Evolutionary conservation across 257 asterid genomes (phyloP).

Genomic region (Solanum ossicruentum): DNA sequence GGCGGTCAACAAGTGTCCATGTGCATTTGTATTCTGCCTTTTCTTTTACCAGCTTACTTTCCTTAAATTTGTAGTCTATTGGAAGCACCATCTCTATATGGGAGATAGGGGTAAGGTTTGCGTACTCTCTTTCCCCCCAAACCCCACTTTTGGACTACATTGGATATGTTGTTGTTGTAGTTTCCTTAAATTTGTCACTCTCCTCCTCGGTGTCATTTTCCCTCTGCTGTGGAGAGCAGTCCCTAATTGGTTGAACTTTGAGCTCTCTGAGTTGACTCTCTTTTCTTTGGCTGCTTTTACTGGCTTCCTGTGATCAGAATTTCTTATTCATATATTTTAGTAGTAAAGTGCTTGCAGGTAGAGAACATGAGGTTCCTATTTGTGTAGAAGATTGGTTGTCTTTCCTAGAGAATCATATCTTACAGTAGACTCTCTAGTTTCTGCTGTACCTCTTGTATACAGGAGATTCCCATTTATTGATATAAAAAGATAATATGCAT

Average conservation of each 20-base stretch:
- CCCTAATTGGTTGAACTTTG: background rate
- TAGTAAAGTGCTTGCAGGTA: constrained; percentile 17
- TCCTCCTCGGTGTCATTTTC: background rate
- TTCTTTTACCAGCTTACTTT: background rate
- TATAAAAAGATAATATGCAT: background rate
- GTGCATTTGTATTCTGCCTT: background rate
- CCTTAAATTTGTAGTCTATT: background rate
- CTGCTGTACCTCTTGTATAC: background rate
- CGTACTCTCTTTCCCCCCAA: no score
- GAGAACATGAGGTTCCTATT: background rate
- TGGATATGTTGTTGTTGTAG: no score
- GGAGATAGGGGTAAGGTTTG: no score
- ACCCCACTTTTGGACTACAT: no score
- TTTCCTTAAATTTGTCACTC: background rate
- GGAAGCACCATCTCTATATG: no score
- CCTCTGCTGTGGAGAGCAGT: background rate
- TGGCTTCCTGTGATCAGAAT: background rate
- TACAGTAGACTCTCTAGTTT: background rate
- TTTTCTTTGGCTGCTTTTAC: background rate
- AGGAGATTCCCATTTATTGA: background rate
- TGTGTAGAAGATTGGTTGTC: background rate
- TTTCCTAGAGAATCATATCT: background rate
- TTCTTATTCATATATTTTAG: background rate
- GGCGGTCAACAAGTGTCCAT: background rate
- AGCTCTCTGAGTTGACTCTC: background rate